These are phyloP conservation scores for Massariosphaeria phaeospora DNA, from an alignment of 495 filamentous ascomycete species.

Conservation along the genomic window DNA sequence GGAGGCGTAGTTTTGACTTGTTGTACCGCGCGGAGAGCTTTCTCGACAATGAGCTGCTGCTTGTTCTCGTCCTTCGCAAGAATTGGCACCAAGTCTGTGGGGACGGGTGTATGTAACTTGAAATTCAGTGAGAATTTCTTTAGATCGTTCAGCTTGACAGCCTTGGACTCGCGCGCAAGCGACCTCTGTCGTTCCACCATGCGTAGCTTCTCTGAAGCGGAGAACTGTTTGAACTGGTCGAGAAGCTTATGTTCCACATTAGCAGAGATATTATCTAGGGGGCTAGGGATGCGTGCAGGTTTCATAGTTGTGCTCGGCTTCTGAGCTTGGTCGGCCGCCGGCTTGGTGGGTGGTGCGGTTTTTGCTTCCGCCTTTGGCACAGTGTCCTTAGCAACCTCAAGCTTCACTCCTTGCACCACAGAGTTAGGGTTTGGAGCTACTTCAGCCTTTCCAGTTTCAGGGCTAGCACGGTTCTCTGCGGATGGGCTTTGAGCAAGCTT, in stretches of 20 bases:
- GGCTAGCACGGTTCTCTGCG: slow-evolving; percentile 31
- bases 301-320: slow-evolving; percentile 39
- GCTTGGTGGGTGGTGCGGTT: slow-evolving; percentile 29
- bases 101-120: slow-evolving; percentile 86
- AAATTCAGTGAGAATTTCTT: slow-evolving; percentile 93
- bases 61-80: slow-evolving; percentile 91
- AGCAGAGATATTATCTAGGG: slow-evolving; percentile 57
- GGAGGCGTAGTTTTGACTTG: slow-evolving; percentile 54
- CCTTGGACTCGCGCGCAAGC: slow-evolving; percentile 65
- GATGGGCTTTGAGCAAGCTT: slow-evolving; percentile 9
- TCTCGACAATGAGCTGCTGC: slow-evolving; percentile 86
- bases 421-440: slow-evolving; percentile 33
- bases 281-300: slow-evolving; percentile 40
- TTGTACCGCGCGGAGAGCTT: slow-evolving; percentile 48
- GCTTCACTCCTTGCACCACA: too few species aligned
- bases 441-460: slow-evolving; percentile 36
- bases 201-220: slow-evolving; percentile 67
- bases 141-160: slow-evolving; percentile 84
- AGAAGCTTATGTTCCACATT: slow-evolving; percentile 76
- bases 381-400: slow-evolving; percentile 33
- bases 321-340: slow-evolving; percentile 32
- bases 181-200: slow-evolving; percentile 67
- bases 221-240: slow-evolving; percentile 77
- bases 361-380: slow-evolving; percentile 33
- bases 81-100: slow-evolving; percentile 86